These are phyloP conservation scores for Pascua guehoae DNA, from an alignment of 1,284 basidiomycete genomes.

Conservation along the genomic window DNA sequence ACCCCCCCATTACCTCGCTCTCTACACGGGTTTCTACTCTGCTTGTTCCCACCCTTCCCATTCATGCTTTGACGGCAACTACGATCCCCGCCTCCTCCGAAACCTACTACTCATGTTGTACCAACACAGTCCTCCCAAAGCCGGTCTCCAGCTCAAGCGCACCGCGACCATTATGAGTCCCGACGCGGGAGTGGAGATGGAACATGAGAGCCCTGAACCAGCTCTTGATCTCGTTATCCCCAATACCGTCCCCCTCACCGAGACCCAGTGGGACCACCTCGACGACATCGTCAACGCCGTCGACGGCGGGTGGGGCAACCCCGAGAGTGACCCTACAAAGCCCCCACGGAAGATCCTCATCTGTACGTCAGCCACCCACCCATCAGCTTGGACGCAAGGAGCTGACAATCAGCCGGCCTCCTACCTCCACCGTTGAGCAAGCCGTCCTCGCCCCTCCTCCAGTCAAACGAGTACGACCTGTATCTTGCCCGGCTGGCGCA, in stretches of 20 bases:
- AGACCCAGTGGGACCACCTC: slow-evolving; percentile 64
- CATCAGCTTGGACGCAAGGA: background rate
- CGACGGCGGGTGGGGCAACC: slow-evolving; percentile 29
- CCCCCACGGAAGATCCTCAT: slow-evolving; percentile 65
- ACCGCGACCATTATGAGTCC: background rate
- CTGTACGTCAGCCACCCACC: slow-evolving; percentile 60
- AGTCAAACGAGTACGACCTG: slow-evolving; percentile 68
- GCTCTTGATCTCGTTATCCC: slow-evolving; percentile 41
- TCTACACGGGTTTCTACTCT: no score
- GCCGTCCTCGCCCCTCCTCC: slow-evolving; percentile 65
- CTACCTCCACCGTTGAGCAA: slow-evolving; percentile 78
- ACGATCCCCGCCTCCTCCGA: no score
- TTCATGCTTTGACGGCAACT: no score
- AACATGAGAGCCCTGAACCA: background rate
- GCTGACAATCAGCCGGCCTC: slow-evolving; percentile 63
- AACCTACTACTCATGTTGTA: no score
- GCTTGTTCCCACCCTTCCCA: no score
- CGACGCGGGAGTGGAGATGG: background rate
- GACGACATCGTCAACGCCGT: slow-evolving; percentile 63
- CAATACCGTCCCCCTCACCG: slow-evolving; percentile 38
- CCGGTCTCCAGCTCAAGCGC: no score
- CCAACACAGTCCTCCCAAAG: no score
- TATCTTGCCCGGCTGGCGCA: slow-evolving; percentile 71
- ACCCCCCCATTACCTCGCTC: no score
- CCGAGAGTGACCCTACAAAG: slow-evolving; percentile 7